phyloP scores from a whole-genome alignment of 2,329 filamentous ascomycete genomes.

The Claviceps digitariae region DNA sequence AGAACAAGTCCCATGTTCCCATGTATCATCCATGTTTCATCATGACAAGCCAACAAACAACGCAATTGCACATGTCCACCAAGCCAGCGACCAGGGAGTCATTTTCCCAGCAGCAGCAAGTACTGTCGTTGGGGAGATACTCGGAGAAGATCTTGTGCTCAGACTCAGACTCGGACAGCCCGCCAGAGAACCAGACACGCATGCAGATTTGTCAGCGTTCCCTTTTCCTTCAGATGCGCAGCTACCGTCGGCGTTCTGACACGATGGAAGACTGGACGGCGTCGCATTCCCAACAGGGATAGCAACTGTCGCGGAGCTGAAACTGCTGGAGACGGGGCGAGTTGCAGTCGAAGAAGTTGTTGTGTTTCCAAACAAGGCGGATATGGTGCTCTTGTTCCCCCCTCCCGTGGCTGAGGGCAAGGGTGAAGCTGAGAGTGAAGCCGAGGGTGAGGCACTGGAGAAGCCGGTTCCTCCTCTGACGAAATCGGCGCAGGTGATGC shows the following conservation, averaged over 20 bases:
- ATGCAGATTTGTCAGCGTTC: not conserved
- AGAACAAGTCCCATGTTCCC: not conserved
- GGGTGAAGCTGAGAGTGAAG: too few relatives aligned
- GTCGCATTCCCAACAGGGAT: not conserved
- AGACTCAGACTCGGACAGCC: not conserved
- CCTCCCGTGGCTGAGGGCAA: too few relatives aligned
- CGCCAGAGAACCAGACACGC: not conserved
- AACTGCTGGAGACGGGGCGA: not conserved
- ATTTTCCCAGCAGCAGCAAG: not conserved
- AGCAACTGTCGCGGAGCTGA: not conserved
- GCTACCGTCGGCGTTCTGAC: not conserved
- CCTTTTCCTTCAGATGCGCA: not conserved
- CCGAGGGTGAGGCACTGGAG: not conserved
- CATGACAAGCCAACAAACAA: not conserved
- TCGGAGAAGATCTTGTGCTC: not conserved
- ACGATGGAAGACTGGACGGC: not conserved
- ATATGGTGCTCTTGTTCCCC: not conserved
- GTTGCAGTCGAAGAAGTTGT: not conserved
- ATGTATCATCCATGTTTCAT: not conserved
- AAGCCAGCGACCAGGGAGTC: not conserved
- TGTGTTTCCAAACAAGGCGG: not conserved
- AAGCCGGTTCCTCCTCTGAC: not conserved
- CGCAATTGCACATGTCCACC: not conserved
- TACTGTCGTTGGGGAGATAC: not conserved
- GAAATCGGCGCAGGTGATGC: conserved; percentile 54